These are phyloP conservation scores for Neonectria punicea DNA, from an alignment of 2,329 filamentous ascomycete species.

Conservation along the genomic window DNA sequence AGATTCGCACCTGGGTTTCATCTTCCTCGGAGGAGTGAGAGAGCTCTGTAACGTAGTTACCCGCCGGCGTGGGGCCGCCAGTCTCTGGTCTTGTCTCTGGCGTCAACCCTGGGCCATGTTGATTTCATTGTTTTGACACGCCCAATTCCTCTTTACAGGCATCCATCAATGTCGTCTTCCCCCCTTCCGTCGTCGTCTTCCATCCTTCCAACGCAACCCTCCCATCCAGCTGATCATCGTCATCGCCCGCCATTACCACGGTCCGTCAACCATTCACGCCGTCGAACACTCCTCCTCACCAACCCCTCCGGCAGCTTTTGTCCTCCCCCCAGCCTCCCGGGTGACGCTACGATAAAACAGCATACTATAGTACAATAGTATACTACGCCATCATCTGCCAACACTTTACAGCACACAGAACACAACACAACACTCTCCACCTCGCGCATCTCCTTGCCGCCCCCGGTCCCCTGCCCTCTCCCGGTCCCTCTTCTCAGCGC, in stretches of 20 bases:
- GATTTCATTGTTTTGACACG: slow-evolving; percentile 12
- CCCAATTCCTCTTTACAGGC: not conserved
- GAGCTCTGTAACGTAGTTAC: not conserved
- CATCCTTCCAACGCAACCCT: slow-evolving; percentile 16
- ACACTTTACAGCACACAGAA: slow-evolving; percentile 1
- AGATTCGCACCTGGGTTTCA: not conserved
- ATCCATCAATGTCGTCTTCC: slow-evolving; percentile 1
- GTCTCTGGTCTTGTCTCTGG: slow-evolving; percentile 2
- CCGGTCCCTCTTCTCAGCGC: not conserved
- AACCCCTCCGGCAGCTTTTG: not conserved
- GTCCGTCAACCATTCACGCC: slow-evolving; percentile 13
- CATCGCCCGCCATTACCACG: slow-evolving; percentile 3
- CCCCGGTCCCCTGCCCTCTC: slow-evolving; percentile 9
- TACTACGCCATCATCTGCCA: slow-evolving; percentile 21
- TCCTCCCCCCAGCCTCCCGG: slow-evolving; percentile 7
- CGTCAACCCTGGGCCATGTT: not conserved
- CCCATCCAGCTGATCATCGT: slow-evolving; percentile 9
- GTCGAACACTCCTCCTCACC: slow-evolving; percentile 11
- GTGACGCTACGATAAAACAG: slow-evolving; percentile 11
- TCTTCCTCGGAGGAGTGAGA: not conserved
- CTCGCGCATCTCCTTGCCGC: slow-evolving; percentile 12
- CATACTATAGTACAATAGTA: not conserved
- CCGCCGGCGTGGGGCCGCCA: slow-evolving; percentile 17
- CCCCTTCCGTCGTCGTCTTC: not conserved
- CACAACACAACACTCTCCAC: not conserved